Base-by-base conservation (phyloP, 2,329 filamentous ascomycete species). In the Cercospora sp. region DNA sequence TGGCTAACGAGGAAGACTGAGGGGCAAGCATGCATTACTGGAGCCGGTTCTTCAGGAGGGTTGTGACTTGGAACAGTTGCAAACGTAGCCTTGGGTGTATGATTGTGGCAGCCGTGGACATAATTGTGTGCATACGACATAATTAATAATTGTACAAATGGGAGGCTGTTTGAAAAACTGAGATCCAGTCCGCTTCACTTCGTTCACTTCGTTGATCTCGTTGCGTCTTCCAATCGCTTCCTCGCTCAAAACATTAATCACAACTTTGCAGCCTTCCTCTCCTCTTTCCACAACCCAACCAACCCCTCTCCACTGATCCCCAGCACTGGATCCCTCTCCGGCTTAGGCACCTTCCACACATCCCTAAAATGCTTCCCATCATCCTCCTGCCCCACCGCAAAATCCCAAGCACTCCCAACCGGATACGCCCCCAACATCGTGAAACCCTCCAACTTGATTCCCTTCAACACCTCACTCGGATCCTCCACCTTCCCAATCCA, bases 351-450 rank as follows among this genome's bases (percentile, higher is more conserved):
- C 20, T 68, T 67, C 85, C 85, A 86, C 0, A 83, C 79, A 66
- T 78, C 72, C 60, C 81, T 77, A 71, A 80, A 83, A 16, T 76
- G 72, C 12, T 78, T 81, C 10, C 78, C 81, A 20, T 72, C 74
- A 72, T 83, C 76, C 68, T 83, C 81, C 1, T 82, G 83, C 8
- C 82, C 83, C 2, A 80, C 75, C 4, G 77, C 77, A 73, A 85
- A 86, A 73, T 87, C 84, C 86, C 85, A 87, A 10, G 77, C 75
- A 0, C 77, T 78, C 2, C 81, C 80, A 39, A 73, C 72, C 2
- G 84, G 84, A 78, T 88, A 89, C 4, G 84, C 85, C 0, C 87
- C 87, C 75, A 88, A 83, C 85, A 87, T 87, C 62, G 81, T 84
- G 70, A 86, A 87, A 0, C 83, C 83, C 1, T 74, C 70, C 4